Evolutionary conservation across 2,329 filamentous ascomycete genomes (phyloP), one percentile per base, ranked within the genome.

Genomic region (Fusarium udum): DNA sequence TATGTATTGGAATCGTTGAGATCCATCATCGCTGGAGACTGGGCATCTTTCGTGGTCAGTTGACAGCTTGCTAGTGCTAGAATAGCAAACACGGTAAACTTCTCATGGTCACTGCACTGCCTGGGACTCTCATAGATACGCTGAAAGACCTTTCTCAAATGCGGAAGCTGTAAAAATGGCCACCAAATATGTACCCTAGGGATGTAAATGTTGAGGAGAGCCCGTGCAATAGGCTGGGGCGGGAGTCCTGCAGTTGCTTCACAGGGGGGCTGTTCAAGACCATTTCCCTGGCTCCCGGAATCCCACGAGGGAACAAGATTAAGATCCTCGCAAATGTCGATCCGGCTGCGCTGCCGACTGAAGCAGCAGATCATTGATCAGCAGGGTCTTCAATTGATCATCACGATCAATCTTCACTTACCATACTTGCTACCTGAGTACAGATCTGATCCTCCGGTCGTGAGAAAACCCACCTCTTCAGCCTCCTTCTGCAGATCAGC

Each of bases 331-430:
- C 63, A 2, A 66, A 66, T 5, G 63, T 66, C 4, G 63, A 66
- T 3, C 63, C 63, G 12, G 63, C 63, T 4, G 63, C 63, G 24
- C 63, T 64, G 7, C 63, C 63, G 14, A 66, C 63, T 66, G 36
- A 26, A 39, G 32, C 16, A 37, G 31, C 2, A 34, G 7, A n/a
- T 15, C 8, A 10, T 6, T 7, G 18, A 52, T 42, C 11, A 62
- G 3, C 26, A 4, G 14, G 7, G 22, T 26, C 22, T 13, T 18
- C 6, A 13, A 39, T 5, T 9, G 31, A 16, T n/a, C 18, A 20
- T 7, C 14, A 3, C 0, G 12, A 7, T 26, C 2, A 26, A 37
- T 18, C 22, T 20, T 9, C 6, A 24, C 61, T 24, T 28, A 66
- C 63, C 63, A 18, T 66, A 66, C 31, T 65, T 66, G 8, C 64